Evolutionary conservation across 2,329 filamentous ascomycete genomes (phyloP), one percentile per base, ranked within the genome.

Genomic region (Fusarium nurragi): DNA sequence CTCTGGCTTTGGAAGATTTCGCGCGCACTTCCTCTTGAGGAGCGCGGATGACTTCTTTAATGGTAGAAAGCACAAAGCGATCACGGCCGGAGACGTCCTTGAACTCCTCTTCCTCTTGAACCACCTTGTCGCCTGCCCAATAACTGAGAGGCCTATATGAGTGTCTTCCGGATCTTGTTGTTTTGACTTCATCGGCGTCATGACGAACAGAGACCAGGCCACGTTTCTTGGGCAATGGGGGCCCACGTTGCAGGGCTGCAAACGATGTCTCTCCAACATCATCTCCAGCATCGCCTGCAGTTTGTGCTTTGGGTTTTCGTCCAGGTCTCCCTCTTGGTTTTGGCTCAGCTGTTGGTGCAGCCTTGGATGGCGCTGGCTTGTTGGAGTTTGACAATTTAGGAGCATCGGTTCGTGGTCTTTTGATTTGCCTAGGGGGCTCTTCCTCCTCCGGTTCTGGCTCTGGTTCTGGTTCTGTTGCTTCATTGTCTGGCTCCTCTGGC

Each of bases 81-180:
- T 71, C 66, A 37, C 83, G 72, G 22, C 76, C 72, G 46, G 81
- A 76, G 55, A 80, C 77, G 53, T 84, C 84, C 25, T 80, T 79
- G 39, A 77, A 75, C 45, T 88, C 86, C 22, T 87, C 85, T 18
- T 85, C 81, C 48, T 89, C 88, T 71, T 88, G 92, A 21, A 93
- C 86, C 43, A 90, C 86, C 51, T 86, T 86, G 75, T 98, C 94
- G 67, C 93, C 93, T 70, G 88, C 88, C 94, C 94, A 98, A 74
- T 86, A 97, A 23, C 92, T 88, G 30, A 97, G 78, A 1, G 94
- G 95, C 60, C 87, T 87, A 62, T 92, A 89, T 11, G 91, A 92
- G 49, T 88, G 86, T 54, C 95, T 87, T 3, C 93, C 94, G 13
- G 90, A 94, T 51, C 93, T 88, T 47, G 89, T 91, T 40, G 83